Base-by-base conservation (phyloP, 129 eudicot species). In the Escallonia herrerae region DNA sequence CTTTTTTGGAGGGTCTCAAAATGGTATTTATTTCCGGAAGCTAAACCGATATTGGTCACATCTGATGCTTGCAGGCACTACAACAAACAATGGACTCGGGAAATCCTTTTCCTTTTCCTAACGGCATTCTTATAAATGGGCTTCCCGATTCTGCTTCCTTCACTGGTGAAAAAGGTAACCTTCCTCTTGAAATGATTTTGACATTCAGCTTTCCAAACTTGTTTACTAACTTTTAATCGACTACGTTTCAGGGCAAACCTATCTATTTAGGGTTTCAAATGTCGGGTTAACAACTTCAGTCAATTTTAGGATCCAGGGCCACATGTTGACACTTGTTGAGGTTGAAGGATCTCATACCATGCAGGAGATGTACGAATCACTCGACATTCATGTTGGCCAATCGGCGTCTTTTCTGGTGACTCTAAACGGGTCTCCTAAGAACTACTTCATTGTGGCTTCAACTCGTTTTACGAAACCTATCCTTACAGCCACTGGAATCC, bases 361-460 rank as follows among this genome's bases (percentile, higher is more conserved):
- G 71, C 90, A 84, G 60, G 80, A 84, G 58, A 13, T 58, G 5
- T 90, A 90, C 43, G 91, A 87, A 56, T 87, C 97, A 7, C 81
- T 90, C 3, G 97, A 90, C 70, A 66, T 90, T 72, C 97, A 90
- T 70, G 87, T 77, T 2, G 95, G 97, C 46, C 97, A 90, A 77
- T 87, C 95, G 2, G 60, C 81, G 63, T 74, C 97, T 46, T 74
- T 90, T 71, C 62, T 90, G 74, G 95, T 86, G 47, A 84, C 80
- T 43, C 47, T 84, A 14, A 9, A 80, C 33, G 81, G 67, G 45
- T 47, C 73, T 4, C 62, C 66, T 38, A 84, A 79, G 54, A 95
- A 87, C 84, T 87, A 82, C 50, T 76, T 66, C 85, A 74, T 87
- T 9, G 95, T 90, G 42, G 93, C 87, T 52, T 87, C 97, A 4